Percentiles rank a stretch among this genome's conserved stretches.
Conservation (phyloP, 208 protist genomes). For the Crithidia sp. region DNA sequence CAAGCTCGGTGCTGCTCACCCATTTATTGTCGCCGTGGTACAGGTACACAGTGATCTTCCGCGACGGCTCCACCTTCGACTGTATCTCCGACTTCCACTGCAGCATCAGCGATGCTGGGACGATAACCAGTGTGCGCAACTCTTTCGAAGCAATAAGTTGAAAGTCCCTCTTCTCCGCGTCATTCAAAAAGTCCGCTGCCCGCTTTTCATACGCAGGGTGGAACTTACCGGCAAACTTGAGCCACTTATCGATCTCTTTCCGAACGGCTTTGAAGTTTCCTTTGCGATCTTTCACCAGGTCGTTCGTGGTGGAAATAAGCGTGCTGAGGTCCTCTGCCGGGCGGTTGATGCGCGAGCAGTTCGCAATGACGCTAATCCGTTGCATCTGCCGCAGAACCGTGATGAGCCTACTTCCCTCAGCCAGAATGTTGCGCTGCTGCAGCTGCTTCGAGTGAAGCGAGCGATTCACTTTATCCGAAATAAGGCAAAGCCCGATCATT, state of each 20-base stretch:
- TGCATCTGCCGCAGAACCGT: constrained; percentile 87
- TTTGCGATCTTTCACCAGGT: constrained; percentile 29
- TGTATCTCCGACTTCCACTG: constrained; percentile 94
- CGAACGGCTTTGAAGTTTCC: constrained; percentile 39
- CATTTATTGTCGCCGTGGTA: constrained; percentile 86
- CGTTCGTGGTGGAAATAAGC: constrained; percentile 52
- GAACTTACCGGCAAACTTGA: constrained; percentile 84
- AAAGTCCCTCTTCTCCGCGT: constrained; percentile 79
- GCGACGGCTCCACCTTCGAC: constrained; percentile 62
- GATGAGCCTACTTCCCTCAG: constrained; percentile 63
- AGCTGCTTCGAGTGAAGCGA: constrained; percentile 33
- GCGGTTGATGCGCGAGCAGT: constrained; percentile 84
- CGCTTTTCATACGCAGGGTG: constrained; percentile 79
- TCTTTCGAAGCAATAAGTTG: constrained; percentile 82
- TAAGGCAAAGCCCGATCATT: constrained; percentile 90
- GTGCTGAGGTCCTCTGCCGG: constrained; percentile 63
- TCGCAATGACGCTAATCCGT: constrained; percentile 80
- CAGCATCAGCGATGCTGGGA: constrained; percentile 91
- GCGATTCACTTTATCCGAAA: constrained; percentile 66
- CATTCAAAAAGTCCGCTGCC: constrained; percentile 75
- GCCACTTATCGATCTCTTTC: constrained; percentile 82
- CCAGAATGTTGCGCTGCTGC: constrained; percentile 36
- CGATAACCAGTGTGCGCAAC: constrained; percentile 91
- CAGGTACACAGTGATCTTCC: constrained; percentile 67
- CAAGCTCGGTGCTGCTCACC: constrained; percentile 73